A percentile compares a stretch with the other conserved stretches of the same genome.
These are phyloP conservation scores for Candida awuae DNA, from an alignment of 805 yeast species.

Conservation along the genomic window DNA sequence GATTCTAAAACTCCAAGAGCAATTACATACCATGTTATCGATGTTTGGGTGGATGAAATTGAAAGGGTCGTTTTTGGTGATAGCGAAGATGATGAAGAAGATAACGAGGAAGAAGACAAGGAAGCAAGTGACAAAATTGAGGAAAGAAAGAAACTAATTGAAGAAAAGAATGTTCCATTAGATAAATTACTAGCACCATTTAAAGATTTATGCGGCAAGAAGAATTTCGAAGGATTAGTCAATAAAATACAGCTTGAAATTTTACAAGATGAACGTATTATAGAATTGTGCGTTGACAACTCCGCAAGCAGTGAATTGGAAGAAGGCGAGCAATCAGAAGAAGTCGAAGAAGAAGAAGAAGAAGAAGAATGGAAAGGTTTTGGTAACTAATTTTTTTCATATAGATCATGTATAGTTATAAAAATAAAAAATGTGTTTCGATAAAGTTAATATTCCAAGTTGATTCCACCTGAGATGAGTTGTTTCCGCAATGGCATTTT, in stretches of 20 bases:
- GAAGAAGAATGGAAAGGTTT: slow-evolving; percentile 18
- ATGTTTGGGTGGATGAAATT: slow-evolving; percentile 77
- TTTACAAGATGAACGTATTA: slow-evolving; percentile 53
- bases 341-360: slow-evolving; percentile 18
- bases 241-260: slow-evolving; percentile 59
- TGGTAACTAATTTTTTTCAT: slow-evolving; percentile 6
- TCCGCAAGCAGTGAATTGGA: slow-evolving; percentile 15
- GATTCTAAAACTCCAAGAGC: slow-evolving; percentile 59
- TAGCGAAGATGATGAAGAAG: slow-evolving; percentile 39
- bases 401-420: neutral
- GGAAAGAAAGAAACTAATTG: slow-evolving; percentile 15
- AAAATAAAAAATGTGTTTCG: neutral
- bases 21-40: slow-evolving; percentile 76
- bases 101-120: slow-evolving; percentile 35
- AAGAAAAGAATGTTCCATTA: slow-evolving; percentile 39
- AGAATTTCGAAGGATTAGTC: slow-evolving; percentile 55
- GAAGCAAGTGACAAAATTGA: slow-evolving; percentile 12
- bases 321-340: slow-evolving; percentile 25
- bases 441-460: neutral
- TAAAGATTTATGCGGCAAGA: slow-evolving; percentile 38
- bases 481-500: no score
- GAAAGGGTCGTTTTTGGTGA: slow-evolving; percentile 54
- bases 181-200: slow-evolving; percentile 53
- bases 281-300: slow-evolving; percentile 51
- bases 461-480: no score